Conservation (phyloP, 1,139 yeast genomes). For the Kodamaea plutei region DNA sequence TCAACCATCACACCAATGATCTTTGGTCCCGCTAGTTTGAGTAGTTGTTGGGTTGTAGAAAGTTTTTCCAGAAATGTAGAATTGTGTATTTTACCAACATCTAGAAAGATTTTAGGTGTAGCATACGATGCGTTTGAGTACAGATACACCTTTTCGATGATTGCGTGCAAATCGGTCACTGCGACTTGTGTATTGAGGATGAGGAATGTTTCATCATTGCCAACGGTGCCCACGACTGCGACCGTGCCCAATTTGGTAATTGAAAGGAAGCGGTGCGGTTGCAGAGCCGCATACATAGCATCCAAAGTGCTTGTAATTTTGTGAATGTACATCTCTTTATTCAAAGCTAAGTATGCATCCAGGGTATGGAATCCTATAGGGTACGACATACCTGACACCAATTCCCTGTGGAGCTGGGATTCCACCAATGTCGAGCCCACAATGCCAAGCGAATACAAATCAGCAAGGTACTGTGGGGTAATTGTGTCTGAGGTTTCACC, state of each 20-base stretch:
- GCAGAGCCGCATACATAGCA: conserved; percentile 37
- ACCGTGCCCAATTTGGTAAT: conserved; percentile 42
- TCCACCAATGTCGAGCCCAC: conserved; percentile 35
- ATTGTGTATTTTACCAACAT: conserved; percentile 28
- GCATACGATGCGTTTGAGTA: conserved; percentile 15
- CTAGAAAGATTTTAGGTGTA: conserved; percentile 26
- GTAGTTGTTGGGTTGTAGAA: conserved; percentile 12
- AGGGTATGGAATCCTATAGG: conserved; percentile 39
- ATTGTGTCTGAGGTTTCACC: conserved; percentile 43
- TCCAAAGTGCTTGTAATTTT: conserved; percentile 34
- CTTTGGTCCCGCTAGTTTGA: conserved; percentile 11
- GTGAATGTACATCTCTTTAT: conserved; percentile 21
- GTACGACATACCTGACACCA: conserved; percentile 42
- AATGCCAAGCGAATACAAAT: conserved; percentile 37
- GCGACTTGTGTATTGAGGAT: conserved; percentile 21
- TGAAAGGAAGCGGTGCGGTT: conserved; percentile 41
- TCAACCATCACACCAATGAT: conserved; percentile 37
- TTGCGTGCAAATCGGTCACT: conserved; percentile 13
- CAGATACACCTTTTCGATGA: conserved; percentile 18
- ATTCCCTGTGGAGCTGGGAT: conserved; percentile 45
- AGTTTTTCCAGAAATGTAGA: too few species aligned
- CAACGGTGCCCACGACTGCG: conserved; percentile 42
- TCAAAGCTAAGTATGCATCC: conserved; percentile 19
- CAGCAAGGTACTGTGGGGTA: conserved; percentile 45
- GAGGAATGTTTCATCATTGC: conserved; percentile 44